Evolutionary conservation across 768 basidiomycete species (phyloP).

Genomic region (Hebeloma cylindrosporum): DNA sequence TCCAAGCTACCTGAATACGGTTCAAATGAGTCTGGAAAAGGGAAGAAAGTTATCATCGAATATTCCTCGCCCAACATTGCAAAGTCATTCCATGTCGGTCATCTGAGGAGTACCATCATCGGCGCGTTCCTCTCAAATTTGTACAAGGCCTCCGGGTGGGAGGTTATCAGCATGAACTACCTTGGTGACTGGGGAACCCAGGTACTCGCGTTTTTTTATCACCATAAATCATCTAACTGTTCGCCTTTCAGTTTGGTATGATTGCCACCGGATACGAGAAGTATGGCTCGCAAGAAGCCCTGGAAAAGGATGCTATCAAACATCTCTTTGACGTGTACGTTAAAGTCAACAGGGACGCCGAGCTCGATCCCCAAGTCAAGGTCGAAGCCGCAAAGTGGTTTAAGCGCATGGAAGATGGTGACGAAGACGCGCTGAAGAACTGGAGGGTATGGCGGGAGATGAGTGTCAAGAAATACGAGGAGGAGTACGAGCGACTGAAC

Average conservation of each 20-base stretch:
- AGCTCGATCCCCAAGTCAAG: slow-evolving; percentile 69
- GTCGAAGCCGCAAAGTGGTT: slow-evolving; percentile 82
- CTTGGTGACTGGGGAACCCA: slow-evolving; percentile 99
- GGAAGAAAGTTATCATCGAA: slow-evolving; percentile 85
- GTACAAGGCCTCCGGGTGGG: slow-evolving; percentile 92
- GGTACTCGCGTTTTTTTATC: slow-evolving; percentile 42
- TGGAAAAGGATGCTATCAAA: slow-evolving; percentile 88
- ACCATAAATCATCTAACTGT: background rate
- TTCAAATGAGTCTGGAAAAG: slow-evolving; percentile 70
- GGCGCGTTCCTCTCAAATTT: slow-evolving; percentile 92
- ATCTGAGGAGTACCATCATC: slow-evolving; percentile 96
- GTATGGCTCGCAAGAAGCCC: slow-evolving; percentile 82
- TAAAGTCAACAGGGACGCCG: slow-evolving; percentile 86
- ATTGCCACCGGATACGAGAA: slow-evolving; percentile 90
- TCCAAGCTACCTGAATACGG: slow-evolving; percentile 74
- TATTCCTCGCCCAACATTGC: slow-evolving; percentile 98
- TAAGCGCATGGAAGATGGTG: slow-evolving; percentile 93
- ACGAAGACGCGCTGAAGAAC: slow-evolving; percentile 77
- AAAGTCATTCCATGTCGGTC: slow-evolving; percentile 97
- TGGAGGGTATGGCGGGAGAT: slow-evolving; percentile 94
- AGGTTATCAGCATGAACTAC: slow-evolving; percentile 90
- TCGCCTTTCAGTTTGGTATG: slow-evolving; percentile 64
- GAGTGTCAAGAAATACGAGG: slow-evolving; percentile 85
- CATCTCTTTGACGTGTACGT: slow-evolving; percentile 95
- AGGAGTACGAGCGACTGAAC: slow-evolving; percentile 87